Conservation (phyloP, 305 asterid genomes). For the Plantago coronopus region DNA sequence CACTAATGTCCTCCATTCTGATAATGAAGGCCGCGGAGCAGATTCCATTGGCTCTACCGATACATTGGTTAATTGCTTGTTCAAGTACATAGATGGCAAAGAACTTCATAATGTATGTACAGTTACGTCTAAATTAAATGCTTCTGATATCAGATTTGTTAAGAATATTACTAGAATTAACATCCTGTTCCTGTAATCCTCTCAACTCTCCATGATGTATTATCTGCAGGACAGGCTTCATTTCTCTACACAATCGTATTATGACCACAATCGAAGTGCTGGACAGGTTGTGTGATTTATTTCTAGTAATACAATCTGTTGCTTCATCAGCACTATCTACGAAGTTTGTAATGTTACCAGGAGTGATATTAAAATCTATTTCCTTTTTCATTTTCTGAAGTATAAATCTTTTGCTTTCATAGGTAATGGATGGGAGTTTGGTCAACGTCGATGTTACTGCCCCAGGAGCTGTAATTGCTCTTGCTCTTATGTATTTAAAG, state of each 20-base stretch:
- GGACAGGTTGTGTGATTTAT: conserved; percentile 59
- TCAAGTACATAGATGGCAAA: conserved; percentile 80
- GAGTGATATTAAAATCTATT: conserved; percentile 4
- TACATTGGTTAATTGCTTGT: conserved; percentile 69
- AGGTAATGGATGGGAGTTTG: conserved; percentile 66
- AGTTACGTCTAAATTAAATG: conserved; percentile 23
- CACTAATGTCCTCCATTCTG: conserved; percentile 23
- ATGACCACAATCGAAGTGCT: conserved; percentile 62
- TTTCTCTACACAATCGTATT: conserved; percentile 41
- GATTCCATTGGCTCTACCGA: conserved; percentile 83
- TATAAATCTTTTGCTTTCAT: conserved; percentile 25
- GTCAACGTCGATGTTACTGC: conserved; percentile 92
- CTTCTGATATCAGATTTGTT: conserved; percentile 18
- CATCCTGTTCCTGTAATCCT: conserved; percentile 31
- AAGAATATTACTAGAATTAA: conserved; percentile 17
- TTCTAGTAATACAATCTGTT: conserved; percentile 6
- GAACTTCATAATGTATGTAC: conserved; percentile 57
- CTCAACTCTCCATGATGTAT: conserved; percentile 19
- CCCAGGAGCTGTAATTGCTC: conserved; percentile 91
- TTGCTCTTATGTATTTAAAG: conserved; percentile 82
- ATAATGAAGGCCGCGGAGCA: conserved; percentile 74
- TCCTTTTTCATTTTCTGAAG: conserved; percentile 25
- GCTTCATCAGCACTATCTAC: conserved; percentile 14
- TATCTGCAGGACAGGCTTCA: conserved; percentile 55
- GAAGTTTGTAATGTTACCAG: conserved; percentile 5